Percentiles rank a stretch among this genome's conserved stretches.
Evolutionary conservation across 2,329 filamentous ascomycete genomes (phyloP).

Genomic region (Salinomyces thailandicus): DNA sequence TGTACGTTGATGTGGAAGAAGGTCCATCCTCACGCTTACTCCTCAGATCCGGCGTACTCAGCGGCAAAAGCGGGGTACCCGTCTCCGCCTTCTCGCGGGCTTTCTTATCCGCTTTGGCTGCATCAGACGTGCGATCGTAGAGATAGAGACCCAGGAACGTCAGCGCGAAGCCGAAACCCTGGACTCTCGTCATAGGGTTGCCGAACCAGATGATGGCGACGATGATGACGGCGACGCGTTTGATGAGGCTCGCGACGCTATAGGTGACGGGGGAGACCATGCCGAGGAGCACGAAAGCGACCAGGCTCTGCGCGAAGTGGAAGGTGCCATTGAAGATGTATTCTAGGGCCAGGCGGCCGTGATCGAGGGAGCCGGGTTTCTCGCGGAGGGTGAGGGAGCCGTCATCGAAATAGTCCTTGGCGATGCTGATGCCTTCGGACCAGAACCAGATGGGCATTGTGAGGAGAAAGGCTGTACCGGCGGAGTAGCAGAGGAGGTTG

Average conservation of each 20-base stretch:
- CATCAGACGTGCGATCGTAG: constrained; percentile 85
- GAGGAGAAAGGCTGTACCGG: constrained; percentile 77
- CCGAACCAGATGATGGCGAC: constrained; percentile 95
- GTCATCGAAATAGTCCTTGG: constrained; percentile 69
- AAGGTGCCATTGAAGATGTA: constrained; percentile 96
- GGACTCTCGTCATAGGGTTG: constrained; percentile 71
- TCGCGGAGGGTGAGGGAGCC: constrained; percentile 68
- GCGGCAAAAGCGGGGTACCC: constrained; percentile 55
- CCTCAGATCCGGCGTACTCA: constrained; percentile 33
- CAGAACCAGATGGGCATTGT: constrained; percentile 90
- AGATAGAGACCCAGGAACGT: constrained; percentile 90
- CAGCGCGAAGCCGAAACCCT: constrained; percentile 73
- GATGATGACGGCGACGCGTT: constrained; percentile 92
- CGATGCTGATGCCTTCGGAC: constrained; percentile 69
- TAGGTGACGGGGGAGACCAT: constrained; percentile 95
- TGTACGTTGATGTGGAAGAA: neutral
- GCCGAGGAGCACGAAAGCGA: constrained; percentile 84
- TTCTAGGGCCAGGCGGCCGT: constrained; percentile 57
- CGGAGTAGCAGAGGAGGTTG: constrained; percentile 95
- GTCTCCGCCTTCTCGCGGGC: constrained; percentile 54
- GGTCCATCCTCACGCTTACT: constrained; percentile 21
- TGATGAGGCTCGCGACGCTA: constrained; percentile 89
- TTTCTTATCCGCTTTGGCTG: constrained; percentile 75
- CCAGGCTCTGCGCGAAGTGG: constrained; percentile 91
- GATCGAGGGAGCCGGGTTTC: constrained; percentile 61